Evolutionary conservation across 306 rosid species (phyloP).

Genomic region (Luffa aegyptiaca): DNA sequence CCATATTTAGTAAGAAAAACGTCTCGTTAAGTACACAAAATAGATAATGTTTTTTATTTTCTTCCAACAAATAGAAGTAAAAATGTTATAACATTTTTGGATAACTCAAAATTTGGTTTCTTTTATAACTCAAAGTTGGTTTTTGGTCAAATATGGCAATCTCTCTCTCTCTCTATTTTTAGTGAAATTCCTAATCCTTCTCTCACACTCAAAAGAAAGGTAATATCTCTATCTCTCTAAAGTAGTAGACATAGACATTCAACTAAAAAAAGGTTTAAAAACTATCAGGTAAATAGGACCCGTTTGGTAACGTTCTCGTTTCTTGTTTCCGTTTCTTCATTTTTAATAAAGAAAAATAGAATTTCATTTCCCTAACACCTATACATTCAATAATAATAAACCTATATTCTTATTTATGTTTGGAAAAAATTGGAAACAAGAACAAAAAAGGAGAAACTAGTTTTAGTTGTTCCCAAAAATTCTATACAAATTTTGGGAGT

Average conservation of each 20-base stretch:
- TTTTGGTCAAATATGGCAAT: background rate
- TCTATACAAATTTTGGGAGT: too few species aligned
- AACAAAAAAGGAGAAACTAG: too few species aligned
- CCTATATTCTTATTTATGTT: too few species aligned
- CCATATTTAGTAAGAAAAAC: background rate
- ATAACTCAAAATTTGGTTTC: background rate
- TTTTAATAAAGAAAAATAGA: too few species aligned
- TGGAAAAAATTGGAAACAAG: too few species aligned
- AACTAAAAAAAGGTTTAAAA: background rate
- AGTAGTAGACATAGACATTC: background rate
- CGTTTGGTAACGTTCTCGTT: too few species aligned
- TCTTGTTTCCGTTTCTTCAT: too few species aligned
- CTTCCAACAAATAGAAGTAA: background rate
- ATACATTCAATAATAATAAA: too few species aligned
- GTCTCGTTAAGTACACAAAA: background rate
- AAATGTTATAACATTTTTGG: background rate
- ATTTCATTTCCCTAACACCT: too few species aligned
- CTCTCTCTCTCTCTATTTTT: background rate
- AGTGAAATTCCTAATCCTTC: background rate
- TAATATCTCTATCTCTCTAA: background rate
- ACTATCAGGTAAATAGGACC: too few species aligned
- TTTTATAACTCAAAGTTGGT: background rate
- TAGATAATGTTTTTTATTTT: background rate
- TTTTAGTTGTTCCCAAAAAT: too few species aligned
- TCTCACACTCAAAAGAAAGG: background rate